Evolutionary conservation across 2,329 filamentous ascomycete genomes (phyloP), one percentile per base, ranked within the genome.

Genomic region (Fusarium tanahbumbuense): DNA sequence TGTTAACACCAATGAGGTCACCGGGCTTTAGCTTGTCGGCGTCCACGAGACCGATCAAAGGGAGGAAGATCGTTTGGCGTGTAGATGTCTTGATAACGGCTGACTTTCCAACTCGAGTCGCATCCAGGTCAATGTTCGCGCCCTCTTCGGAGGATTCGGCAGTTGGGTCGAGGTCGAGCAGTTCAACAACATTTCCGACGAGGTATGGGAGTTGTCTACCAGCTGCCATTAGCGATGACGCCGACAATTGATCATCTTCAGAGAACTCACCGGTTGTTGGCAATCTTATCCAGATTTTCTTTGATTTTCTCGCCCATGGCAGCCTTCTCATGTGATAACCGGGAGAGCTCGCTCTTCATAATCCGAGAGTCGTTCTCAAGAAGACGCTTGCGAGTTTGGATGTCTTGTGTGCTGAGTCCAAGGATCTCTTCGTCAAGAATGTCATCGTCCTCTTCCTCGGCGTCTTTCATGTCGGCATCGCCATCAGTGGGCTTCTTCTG

Each of bases 51-150:
- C 96, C 96, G 77, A 99, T 99, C 67, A 99, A 88, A 30, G 97
- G 96, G 50, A 99, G 87, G 85, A 99, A 99, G 82, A 99, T 99
- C 58, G 96, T 99, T 83, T 99, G 97, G 75, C 96, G 89, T 25
- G 96, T 99, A 9, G 95, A 98, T 11, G 96, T 99, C 86, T 99
- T 99, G 88, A 99, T 99, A 76, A 99, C 96, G 18, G 97, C 96
- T 1, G 95, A 98, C 83, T 98, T 99, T 82, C 96, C 96, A 12
- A 98, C 94, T 57, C 96, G 90, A 41, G 94, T 98, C 72, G 96
- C 96, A 82, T 99, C 96, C 50, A 99, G 87, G 79, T 99, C 96
- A 79, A 99, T 98, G 81, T 99, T 99, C 76, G 97, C 96, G 67
- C 96, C 97, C 82, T 99, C 97, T 81, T 99, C 96, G 34, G 92